These are phyloP conservation scores for Neurospora intermedia DNA, from an alignment of 495 filamentous ascomycete genomes.

Conservation along the genomic window DNA sequence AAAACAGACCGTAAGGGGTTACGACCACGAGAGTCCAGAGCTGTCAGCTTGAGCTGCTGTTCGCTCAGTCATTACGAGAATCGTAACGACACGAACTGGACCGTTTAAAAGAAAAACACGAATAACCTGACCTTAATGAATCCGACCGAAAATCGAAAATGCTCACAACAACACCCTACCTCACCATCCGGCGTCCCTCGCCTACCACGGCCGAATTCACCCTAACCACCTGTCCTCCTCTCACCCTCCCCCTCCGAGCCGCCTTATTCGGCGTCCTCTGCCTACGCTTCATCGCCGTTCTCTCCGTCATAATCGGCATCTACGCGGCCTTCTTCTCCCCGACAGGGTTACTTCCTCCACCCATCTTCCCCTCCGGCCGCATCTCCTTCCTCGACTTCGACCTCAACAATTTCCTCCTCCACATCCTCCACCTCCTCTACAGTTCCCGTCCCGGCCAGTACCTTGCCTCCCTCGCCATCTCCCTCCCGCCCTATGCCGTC, in stretches of 20 bases:
- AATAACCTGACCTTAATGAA: too few species aligned
- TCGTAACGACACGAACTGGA: not conserved
- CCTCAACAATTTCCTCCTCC: slow-evolving; percentile 16
- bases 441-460: slow-evolving; percentile 20
- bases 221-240: slow-evolving; percentile 59
- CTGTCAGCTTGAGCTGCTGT: not conserved
- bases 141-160: slow-evolving; percentile 19
- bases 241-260: slow-evolving; percentile 46
- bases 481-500: slow-evolving; percentile 25
- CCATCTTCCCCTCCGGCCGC: not conserved
- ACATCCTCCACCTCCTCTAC: slow-evolving; percentile 24
- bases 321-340: slow-evolving; percentile 17
- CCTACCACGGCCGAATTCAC: slow-evolving; percentile 81
- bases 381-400: not conserved
- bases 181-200: slow-evolving; percentile 63
- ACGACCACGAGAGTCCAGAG: not conserved
- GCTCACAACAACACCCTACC: slow-evolving; percentile 41
- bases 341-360: not conserved
- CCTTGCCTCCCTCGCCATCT: slow-evolving; percentile 26
- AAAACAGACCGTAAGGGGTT: not conserved
- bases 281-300: slow-evolving; percentile 30
- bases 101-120: too few species aligned
- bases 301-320: slow-evolving; percentile 25
- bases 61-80: not conserved
- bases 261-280: slow-evolving; percentile 39